Percentiles rank a stretch among this genome's conserved stretches.
Conservation (phyloP, 2,329 filamentous ascomycete species). For the Diaporthe capsici region DNA sequence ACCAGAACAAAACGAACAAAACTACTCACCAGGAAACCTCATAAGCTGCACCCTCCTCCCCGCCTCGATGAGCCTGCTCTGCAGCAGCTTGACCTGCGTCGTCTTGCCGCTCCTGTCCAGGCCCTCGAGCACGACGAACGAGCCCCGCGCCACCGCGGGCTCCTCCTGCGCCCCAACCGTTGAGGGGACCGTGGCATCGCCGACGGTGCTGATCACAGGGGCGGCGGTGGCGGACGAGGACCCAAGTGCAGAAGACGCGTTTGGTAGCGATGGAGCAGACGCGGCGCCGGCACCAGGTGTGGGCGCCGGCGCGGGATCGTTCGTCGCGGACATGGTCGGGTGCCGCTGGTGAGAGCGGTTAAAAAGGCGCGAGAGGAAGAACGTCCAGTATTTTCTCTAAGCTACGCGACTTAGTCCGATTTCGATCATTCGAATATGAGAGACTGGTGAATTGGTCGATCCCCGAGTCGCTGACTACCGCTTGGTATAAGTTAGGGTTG, state of each 20-base stretch:
- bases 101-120: conserved; percentile 93
- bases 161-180: no score
- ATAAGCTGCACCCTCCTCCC: conserved; percentile 66
- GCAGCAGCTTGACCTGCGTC: conserved; percentile 84
- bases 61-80: conserved; percentile 64
- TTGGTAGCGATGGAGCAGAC: not conserved
- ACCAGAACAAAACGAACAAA: not conserved
- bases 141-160: conserved; percentile 60
- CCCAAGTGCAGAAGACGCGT: not conserved
- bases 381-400: no score
- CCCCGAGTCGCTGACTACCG: not conserved
- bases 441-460: not conserved
- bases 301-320: not conserved
- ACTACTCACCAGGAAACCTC: conserved; percentile 69
- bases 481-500: not conserved
- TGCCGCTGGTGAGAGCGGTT: not conserved
- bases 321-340: not conserved
- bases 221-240: not conserved
- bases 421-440: not conserved
- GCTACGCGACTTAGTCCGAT: not conserved
- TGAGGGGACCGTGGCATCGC: not conserved
- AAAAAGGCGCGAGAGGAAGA: not conserved
- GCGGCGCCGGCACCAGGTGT: not conserved
- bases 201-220: not conserved
- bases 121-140: conserved; percentile 88